Evolutionary conservation across 2,329 filamentous ascomycete genomes (phyloP).

Genomic region (Colletotrichum sojae): DNA sequence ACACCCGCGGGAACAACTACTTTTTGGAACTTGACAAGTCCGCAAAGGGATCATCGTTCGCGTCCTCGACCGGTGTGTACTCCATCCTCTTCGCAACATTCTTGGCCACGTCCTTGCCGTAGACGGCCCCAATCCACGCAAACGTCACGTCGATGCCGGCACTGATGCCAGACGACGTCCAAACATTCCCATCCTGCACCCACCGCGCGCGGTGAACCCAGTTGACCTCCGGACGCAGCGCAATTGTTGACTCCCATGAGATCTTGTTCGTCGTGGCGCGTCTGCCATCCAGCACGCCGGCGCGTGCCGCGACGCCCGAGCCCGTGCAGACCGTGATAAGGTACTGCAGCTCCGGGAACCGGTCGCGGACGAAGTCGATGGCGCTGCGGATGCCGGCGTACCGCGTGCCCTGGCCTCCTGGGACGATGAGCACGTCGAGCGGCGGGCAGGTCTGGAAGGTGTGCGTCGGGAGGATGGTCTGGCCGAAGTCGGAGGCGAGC

Average conservation of each 20-base stretch:
- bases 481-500: slow-evolving; percentile 30
- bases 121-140: slow-evolving; percentile 69
- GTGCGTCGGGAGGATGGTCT: slow-evolving; percentile 45
- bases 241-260: slow-evolving; percentile 58
- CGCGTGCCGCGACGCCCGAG: slow-evolving; percentile 62
- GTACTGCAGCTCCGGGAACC: slow-evolving; percentile 59
- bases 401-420: slow-evolving; percentile 64
- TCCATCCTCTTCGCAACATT: slow-evolving; percentile 67
- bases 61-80: slow-evolving; percentile 68
- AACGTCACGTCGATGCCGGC: slow-evolving; percentile 75
- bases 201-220: slow-evolving; percentile 71
- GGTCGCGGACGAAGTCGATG: slow-evolving; percentile 56
- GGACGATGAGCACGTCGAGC: slow-evolving; percentile 69
- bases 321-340: slow-evolving; percentile 73
- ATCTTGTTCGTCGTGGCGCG: slow-evolving; percentile 72
- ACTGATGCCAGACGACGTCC: slow-evolving; percentile 70
- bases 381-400: slow-evolving; percentile 47
- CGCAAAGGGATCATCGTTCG: slow-evolving; percentile 69
- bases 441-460: slow-evolving; percentile 61
- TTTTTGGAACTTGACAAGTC: slow-evolving; percentile 17
- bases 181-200: slow-evolving; percentile 70
- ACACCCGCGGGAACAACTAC: not conserved
- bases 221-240: slow-evolving; percentile 57
- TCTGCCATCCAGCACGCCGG: slow-evolving; percentile 67
- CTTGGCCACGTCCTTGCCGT: slow-evolving; percentile 65